A percentile compares a stretch with the other conserved stretches of the same genome.
phyloP scores from a whole-genome alignment of 495 filamentous ascomycete genomes.

The Neurospora sp. region DNA sequence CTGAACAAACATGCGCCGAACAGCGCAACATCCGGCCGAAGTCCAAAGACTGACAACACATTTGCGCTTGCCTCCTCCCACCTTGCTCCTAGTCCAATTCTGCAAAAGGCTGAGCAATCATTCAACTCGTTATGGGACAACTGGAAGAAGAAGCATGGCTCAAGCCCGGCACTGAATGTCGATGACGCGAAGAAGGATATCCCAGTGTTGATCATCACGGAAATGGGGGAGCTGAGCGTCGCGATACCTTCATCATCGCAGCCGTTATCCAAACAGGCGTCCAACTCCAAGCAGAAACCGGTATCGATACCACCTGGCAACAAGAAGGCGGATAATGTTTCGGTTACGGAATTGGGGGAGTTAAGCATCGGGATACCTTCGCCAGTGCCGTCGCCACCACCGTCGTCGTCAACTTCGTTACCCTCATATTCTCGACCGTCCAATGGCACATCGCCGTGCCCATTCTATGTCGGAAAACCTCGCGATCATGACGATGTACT shows the following conservation, averaged over 20 bases:
- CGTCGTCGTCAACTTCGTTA: background rate
- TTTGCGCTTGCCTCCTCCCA: background rate
- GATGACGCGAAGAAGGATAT: background rate
- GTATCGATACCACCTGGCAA: slow-evolving; percentile 7
- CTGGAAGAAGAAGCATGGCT: background rate
- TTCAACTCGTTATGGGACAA: background rate
- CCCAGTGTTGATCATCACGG: background rate
- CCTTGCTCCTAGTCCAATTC: background rate
- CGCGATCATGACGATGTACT: slow-evolving; percentile 32
- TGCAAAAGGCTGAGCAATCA: background rate
- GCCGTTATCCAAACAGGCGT: background rate
- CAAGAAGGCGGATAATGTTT: background rate
- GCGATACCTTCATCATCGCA: background rate
- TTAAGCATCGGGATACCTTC: slow-evolving; percentile 2
- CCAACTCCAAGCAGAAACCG: background rate
- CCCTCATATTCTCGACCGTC: background rate
- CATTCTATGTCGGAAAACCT: slow-evolving; percentile 3
- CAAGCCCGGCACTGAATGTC: background rate
- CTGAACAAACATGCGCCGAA: background rate
- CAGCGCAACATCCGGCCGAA: background rate
- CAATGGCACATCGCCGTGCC: background rate
- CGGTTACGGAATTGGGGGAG: slow-evolving; percentile 8
- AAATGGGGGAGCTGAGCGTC: slow-evolving; percentile 7
- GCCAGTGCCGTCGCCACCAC: background rate
- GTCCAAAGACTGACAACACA: background rate